Base-by-base conservation (phyloP, 805 yeast genomes). In the Candida koratica region DNA sequence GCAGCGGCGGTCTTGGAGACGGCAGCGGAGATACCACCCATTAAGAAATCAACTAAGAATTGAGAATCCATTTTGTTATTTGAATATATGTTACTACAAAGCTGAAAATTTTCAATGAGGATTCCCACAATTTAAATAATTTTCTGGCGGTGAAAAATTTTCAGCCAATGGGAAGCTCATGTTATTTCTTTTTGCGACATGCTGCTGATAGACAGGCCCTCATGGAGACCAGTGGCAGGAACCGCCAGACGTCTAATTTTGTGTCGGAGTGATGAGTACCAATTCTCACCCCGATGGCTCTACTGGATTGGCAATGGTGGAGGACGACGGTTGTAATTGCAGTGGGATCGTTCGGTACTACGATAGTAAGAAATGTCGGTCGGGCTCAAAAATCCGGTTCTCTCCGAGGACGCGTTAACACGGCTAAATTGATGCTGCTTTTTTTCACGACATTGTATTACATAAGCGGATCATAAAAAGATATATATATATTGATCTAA, bases 11-110 rank as follows among this genome's bases (percentile, higher is more conserved):
- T 88, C 81, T 88, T 88, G 55, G 96, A 84, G 73, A 88, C 89
- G 61, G 96, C 96, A 74, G 96, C 96, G 74, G 96, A 87, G 56
- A 88, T 94, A 87, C 96, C 96, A 73, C 96, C 96, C 96, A 89
- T 87, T 44, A 45, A 36, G 35, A 45, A 45, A 29, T 45, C 48
- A 38, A 45, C 36, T 18, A 42, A 42, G 42, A 45, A 45, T 28
- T 36, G 32, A 27, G 35, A 29, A 42, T 44, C 48, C 45, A 42
- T 42, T 26, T 34, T 41, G n/a, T n/a, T 33, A 36, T 28, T 39
- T 29, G 32, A 29, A 39, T 31, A 16, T 43, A 24, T 19, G 18
- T 30, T 31, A 36, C 22, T 26, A 32, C 34, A 37, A 39, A 31
- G 29, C 28, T 34, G 22, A 43, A 43, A 43, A 28, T 37, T 43